phyloP scores from a whole-genome alignment of 2,329 filamentous ascomycete species.

The Xylaria multiplex region DNA sequence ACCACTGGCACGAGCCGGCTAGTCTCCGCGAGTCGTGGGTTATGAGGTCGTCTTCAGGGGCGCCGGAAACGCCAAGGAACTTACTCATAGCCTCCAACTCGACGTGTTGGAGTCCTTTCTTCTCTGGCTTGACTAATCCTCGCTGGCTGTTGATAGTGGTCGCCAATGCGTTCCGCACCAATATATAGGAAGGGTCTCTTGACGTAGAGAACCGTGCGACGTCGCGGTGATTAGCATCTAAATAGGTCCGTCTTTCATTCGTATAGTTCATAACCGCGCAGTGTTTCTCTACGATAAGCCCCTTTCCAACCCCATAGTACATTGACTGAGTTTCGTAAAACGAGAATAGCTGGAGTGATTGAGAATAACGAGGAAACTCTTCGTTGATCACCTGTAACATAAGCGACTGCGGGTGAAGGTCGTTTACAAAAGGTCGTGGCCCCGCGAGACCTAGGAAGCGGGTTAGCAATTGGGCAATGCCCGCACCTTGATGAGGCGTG shows the following conservation, averaged over 20 bases:
- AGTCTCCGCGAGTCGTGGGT: conserved; percentile 9
- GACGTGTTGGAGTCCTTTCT: background rate
- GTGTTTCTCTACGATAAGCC: conserved; percentile 44
- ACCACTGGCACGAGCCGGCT: conserved; percentile 31
- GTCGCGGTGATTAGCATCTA: conserved; percentile 49
- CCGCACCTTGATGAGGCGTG: conserved; percentile 51
- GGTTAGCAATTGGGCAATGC: conserved; percentile 43
- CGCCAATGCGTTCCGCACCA: conserved; percentile 45
- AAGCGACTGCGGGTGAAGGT: conserved; percentile 46
- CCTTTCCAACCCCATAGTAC: conserved; percentile 33
- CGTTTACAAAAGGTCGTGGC: conserved; percentile 46
- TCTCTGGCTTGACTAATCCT: background rate
- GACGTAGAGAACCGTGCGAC: conserved; percentile 44
- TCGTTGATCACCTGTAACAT: conserved; percentile 49
- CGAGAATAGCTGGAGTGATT: conserved; percentile 45
- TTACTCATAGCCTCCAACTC: background rate
- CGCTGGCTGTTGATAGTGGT: conserved; percentile 19
- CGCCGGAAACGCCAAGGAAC: background rate
- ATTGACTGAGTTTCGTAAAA: conserved; percentile 50
- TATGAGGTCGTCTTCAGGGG: conserved; percentile 12
- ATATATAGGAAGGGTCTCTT: conserved; percentile 43
- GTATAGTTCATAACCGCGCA: conserved; percentile 46
- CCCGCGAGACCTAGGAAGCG: conserved; percentile 39
- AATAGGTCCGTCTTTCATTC: conserved; percentile 44
- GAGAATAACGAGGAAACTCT: conserved; percentile 46